Conservation (phyloP, 106 monocot species). For the Dendrobium catenatum region DNA sequence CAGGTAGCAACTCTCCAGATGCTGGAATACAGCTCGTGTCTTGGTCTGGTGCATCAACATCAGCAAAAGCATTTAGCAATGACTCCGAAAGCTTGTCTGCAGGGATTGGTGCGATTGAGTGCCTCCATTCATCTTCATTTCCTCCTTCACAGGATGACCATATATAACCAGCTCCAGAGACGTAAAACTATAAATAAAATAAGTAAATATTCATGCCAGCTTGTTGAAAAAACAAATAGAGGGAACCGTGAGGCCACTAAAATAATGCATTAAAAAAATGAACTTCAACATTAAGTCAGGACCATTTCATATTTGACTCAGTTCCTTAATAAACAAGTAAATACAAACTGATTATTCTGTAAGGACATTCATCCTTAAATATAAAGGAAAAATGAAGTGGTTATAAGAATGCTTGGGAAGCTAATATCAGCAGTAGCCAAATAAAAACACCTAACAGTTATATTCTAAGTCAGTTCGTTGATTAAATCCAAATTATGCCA, state of each 20-base stretch:
- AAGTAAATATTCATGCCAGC: not conserved
- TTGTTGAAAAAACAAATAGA: not conserved
- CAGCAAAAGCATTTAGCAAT: slow-evolving; percentile 15
- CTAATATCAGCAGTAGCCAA: not conserved
- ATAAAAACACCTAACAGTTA: not conserved
- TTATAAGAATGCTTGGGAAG: not conserved
- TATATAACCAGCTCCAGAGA: slow-evolving; percentile 75
- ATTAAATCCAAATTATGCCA: too few relatives aligned
- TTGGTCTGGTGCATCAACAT: slow-evolving; percentile 43
- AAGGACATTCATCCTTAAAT: not conserved
- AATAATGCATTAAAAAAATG: not conserved
- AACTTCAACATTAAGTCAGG: not conserved
- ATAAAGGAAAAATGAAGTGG: not conserved
- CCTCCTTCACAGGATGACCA: slow-evolving; percentile 69
- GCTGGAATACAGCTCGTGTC: slow-evolving; percentile 30
- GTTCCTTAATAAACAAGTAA: not conserved
- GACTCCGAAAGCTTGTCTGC: slow-evolving; percentile 56
- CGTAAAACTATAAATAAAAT: slow-evolving; percentile 32
- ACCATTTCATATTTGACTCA: not conserved
- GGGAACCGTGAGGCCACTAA: not conserved
- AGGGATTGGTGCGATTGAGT: slow-evolving; percentile 86
- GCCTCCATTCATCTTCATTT: slow-evolving; percentile 75
- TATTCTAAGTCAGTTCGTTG: too few relatives aligned
- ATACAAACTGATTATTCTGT: not conserved
- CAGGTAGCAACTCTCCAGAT: slow-evolving; percentile 56